Base-by-base conservation (phyloP, 371 early-diverging fungal species). In the Capillidium heterosporum region DNA sequence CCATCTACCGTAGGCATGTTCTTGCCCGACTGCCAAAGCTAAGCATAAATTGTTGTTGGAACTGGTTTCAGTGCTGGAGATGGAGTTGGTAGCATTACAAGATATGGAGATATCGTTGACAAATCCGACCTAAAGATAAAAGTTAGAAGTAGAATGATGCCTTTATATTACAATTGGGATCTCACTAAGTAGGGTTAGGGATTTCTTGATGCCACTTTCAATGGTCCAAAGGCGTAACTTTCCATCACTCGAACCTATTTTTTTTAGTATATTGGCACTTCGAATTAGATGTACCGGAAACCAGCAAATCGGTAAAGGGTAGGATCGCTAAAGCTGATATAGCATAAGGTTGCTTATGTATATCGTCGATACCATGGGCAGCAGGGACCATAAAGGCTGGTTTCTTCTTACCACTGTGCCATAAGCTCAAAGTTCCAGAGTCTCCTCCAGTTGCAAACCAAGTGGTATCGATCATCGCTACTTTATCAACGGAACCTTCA, bases 1-100 rank as follows among this genome's bases (percentile, higher is more conserved):
- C 97, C 97, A 96, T 46, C 97, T 78, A n/a, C 97, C 97, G 44
- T 82, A 57, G 57, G 80, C 73, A 58, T 85, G 85, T 64, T 96
- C 94, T 65, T 89, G 87, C 17, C 92, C 92, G 26, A 85, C 70
- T 11, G 80, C 92, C 92, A 27, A 85, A 69, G 11, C 81, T 91
- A 0, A 77, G 79, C 1, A 81, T 76, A n/a, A 93, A 71, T 75
- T 74, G 71, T 19, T 29, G 15, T 32, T 24, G 21, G 32, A 13
- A 49, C 19, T 19, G 41, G 42, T 4, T 24, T 31, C 47, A 31
- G 2, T 31, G 2, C 1, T 17, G 29, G 41, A 56, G 31, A 17
- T 23, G 13, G 35, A 35, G 13, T 58, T 50, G 53, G 32, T 35
- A n/a, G 29, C 47, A 51, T 50, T 47, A 59, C 32, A 67, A 46